Conservation (phyloP, 2,329 filamentous ascomycete species). For the Botrytis deweyae region DNA sequence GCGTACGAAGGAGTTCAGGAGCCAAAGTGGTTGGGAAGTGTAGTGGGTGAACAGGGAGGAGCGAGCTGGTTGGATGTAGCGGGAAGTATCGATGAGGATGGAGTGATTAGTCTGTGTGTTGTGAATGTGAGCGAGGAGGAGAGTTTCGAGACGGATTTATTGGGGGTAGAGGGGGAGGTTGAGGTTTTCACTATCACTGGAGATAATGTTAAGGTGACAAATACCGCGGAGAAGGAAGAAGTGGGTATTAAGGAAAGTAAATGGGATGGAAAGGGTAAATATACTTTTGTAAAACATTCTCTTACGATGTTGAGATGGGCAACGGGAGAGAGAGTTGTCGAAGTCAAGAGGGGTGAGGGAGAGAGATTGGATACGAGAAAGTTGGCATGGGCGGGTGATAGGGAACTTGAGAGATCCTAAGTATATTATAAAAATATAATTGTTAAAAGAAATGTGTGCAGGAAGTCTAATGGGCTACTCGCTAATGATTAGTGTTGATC, state of each 20-base stretch:
- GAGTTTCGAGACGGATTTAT: conserved; percentile 58
- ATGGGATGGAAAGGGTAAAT: conserved; percentile 64
- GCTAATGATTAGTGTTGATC: not conserved
- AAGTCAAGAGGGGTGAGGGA: conserved; percentile 31
- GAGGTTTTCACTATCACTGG: conserved; percentile 64
- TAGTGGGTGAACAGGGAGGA: conserved; percentile 53
- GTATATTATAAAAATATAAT: not conserved
- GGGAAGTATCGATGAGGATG: conserved; percentile 56
- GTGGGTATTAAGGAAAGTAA: conserved; percentile 59
- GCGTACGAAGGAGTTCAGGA: conserved; percentile 67
- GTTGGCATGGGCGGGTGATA: conserved; percentile 32
- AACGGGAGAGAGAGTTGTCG: conserved; percentile 34
- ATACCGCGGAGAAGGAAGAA: conserved; percentile 61
- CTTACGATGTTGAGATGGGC: conserved; percentile 63
- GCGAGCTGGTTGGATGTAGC: conserved; percentile 71
- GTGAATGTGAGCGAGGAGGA: conserved; percentile 68
- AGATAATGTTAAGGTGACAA: conserved; percentile 55
- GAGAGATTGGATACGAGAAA: conserved; percentile 34
- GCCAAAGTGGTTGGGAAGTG: conserved; percentile 62
- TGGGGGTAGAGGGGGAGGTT: conserved; percentile 55
- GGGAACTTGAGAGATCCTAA: conserved; percentile 13
- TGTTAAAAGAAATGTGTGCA: not conserved
- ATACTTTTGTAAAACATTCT: conserved; percentile 67
- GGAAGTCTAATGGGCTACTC: too few species aligned
- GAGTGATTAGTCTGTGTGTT: conserved; percentile 64